Evolutionary conservation across 345 rosid genomes (phyloP).

Genomic region (Alliaria petiolata): DNA sequence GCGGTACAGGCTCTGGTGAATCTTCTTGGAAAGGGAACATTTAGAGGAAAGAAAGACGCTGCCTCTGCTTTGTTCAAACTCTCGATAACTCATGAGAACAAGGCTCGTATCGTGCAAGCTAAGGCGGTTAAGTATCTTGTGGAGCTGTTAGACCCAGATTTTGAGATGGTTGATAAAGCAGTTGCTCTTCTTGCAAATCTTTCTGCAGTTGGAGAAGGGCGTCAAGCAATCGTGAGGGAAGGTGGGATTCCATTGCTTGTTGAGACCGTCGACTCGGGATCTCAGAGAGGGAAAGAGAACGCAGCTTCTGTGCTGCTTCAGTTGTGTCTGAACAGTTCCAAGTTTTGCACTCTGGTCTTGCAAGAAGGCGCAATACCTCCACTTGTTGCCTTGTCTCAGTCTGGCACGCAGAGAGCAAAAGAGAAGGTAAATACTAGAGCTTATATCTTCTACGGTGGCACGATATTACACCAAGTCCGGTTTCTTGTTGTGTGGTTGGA

Average conservation of each 20-base stretch:
- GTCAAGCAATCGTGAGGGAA: constrained; percentile 59
- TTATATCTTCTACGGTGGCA: too few species aligned
- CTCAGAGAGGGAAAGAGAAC: constrained; percentile 90
- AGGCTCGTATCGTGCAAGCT: constrained; percentile 89
- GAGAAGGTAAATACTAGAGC: constrained; percentile 65
- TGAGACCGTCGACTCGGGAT: constrained; percentile 78
- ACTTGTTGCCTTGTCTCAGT: constrained; percentile 86
- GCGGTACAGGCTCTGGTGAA: constrained; percentile 74
- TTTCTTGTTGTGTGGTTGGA: not conserved
- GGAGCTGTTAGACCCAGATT: constrained; percentile 59
- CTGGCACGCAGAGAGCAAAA: constrained; percentile 92
- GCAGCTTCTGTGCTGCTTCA: constrained; percentile 82
- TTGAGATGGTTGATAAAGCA: constrained; percentile 90
- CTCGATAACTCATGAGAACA: constrained; percentile 89
- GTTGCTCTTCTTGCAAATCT: constrained; percentile 88
- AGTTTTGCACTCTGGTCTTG: constrained; percentile 80
- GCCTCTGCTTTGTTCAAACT: constrained; percentile 88
- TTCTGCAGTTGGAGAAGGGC: constrained; percentile 76
- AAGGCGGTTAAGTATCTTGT: constrained; percentile 85
- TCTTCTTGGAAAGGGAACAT: constrained; percentile 78
- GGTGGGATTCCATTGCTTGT: constrained; percentile 79
- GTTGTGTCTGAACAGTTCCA: constrained; percentile 71
- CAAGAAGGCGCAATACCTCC: constrained; percentile 99
- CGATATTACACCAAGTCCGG: not conserved
- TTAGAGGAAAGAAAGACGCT: constrained; percentile 92